Evolutionary conservation across 108 stramenopile genomes (phyloP).

Genomic region (Heterococcus sp.): DNA sequence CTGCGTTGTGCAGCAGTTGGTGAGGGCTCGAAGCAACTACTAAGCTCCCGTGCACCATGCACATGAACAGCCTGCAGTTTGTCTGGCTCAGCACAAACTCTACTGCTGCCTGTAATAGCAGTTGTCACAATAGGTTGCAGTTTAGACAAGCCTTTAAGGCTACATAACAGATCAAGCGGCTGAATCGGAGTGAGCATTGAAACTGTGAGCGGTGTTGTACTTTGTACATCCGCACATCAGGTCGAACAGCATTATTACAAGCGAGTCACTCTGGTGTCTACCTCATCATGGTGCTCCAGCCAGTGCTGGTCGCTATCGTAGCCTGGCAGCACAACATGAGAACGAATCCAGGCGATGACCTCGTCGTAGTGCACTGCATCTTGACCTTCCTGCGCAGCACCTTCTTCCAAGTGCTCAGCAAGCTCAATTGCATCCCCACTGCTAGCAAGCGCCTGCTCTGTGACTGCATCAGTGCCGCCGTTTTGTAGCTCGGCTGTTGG

Average conservation of each 20-base stretch:
- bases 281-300: constrained; percentile 20
- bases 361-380: background rate
- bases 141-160: too few species aligned
- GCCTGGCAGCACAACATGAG: constrained; percentile 25
- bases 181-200: background rate
- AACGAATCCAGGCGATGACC: constrained; percentile 23
- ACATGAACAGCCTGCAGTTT: constrained; percentile 26
- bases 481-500: too few species aligned
- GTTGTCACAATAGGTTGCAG: too few species aligned
- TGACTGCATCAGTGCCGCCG: too few species aligned
- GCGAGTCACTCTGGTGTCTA: background rate
- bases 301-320: constrained; percentile 21
- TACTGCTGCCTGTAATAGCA: constrained; percentile 11
- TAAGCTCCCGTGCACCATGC: constrained; percentile 21
- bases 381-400: too few species aligned
- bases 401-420: too few species aligned
- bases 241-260: background rate
- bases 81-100: constrained; percentile 18
- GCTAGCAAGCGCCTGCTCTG: too few species aligned
- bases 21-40: constrained; percentile 16
- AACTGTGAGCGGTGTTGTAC: background rate
- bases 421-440: too few species aligned
- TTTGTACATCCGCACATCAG: background rate
- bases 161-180: background rate
- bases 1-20: constrained; percentile 3